Percentiles rank a stretch among this genome's conserved stretches.
Evolutionary conservation across 177 flowering plant species (phyloP).

Genomic region (Vitis hybrid): DNA sequence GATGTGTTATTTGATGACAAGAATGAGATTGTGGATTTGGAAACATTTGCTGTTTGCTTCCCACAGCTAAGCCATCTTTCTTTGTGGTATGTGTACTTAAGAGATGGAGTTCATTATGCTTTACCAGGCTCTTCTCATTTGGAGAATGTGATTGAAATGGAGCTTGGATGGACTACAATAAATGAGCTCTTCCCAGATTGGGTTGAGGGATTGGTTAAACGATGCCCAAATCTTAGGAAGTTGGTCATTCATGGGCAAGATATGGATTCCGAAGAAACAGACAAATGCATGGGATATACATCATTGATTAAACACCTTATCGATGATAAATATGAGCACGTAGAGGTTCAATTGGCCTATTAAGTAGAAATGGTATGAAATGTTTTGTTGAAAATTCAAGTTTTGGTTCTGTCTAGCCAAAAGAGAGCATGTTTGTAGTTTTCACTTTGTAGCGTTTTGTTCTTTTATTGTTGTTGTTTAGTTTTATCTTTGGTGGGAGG

Average conservation of each 20-base stretch:
- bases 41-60: slow-evolving; percentile 69
- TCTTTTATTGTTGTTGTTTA: too few relatives aligned
- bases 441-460: too few relatives aligned
- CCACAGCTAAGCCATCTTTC: slow-evolving; percentile 70
- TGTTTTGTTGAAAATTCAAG: too few relatives aligned
- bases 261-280: slow-evolving; percentile 75
- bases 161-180: slow-evolving; percentile 84
- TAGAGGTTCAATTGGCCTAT: slow-evolving; percentile 80
- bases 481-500: too few relatives aligned
- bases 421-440: too few relatives aligned
- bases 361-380: too few relatives aligned
- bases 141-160: slow-evolving; percentile 66
- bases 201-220: slow-evolving; percentile 64
- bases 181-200: slow-evolving; percentile 66
- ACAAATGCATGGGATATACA: slow-evolving; percentile 67
- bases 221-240: slow-evolving; percentile 79
- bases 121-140: slow-evolving; percentile 59
- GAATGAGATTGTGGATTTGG: slow-evolving; percentile 77
- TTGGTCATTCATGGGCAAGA: slow-evolving; percentile 66
- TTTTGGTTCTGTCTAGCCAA: too few relatives aligned
- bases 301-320: slow-evolving; percentile 70
- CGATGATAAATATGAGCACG: slow-evolving; percentile 72
- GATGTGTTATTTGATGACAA: slow-evolving; percentile 82
- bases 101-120: slow-evolving; percentile 61
- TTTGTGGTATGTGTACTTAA: slow-evolving; percentile 72